These are phyloP conservation scores for Amaranthus cruentus DNA, from an alignment of 148 eudicot genomes.

Conservation along the genomic window DNA sequence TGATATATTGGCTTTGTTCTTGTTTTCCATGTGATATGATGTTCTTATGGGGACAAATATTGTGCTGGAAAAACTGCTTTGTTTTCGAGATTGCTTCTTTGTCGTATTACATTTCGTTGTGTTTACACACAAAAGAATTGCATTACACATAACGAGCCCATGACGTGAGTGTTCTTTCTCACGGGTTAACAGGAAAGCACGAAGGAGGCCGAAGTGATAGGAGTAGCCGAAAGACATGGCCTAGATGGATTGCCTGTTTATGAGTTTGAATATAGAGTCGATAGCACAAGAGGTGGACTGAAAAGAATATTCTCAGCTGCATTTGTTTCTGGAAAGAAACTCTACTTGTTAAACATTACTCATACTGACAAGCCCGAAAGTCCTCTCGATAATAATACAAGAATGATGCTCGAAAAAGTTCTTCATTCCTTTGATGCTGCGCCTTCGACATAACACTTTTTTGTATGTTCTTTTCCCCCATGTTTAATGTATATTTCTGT, in stretches of 20 bases:
- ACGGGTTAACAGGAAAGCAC: conserved; percentile 63
- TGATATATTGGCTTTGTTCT: not conserved
- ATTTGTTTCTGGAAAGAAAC: conserved; percentile 69
- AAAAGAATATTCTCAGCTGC: conserved; percentile 86
- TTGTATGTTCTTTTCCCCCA: not conserved
- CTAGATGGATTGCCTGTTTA: conserved; percentile 51
- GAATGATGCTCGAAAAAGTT: conserved; percentile 54
- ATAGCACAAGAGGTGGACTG: conserved; percentile 86
- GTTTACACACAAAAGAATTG: not conserved
- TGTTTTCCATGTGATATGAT: not conserved
- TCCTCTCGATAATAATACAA: conserved; percentile 49
- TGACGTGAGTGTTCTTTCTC: not conserved
- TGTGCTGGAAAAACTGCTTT: no score
- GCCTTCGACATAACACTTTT: conserved; percentile 26
- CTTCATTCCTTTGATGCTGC: conserved; percentile 78
- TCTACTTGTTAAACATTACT: conserved; percentile 74
- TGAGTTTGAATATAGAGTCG: conserved; percentile 75
- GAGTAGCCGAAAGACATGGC: conserved; percentile 59
- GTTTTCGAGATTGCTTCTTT: not conserved
- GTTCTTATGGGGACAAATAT: no score
- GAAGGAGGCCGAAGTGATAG: conserved; percentile 64
- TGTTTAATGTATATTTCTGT: conserved; percentile 1
- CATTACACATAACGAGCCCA: not conserved
- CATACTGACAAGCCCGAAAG: conserved; percentile 67
- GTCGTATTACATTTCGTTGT: not conserved